Evolutionary conservation across 768 basidiomycete species (phyloP).

Genomic region (Roridomyces roridus): DNA sequence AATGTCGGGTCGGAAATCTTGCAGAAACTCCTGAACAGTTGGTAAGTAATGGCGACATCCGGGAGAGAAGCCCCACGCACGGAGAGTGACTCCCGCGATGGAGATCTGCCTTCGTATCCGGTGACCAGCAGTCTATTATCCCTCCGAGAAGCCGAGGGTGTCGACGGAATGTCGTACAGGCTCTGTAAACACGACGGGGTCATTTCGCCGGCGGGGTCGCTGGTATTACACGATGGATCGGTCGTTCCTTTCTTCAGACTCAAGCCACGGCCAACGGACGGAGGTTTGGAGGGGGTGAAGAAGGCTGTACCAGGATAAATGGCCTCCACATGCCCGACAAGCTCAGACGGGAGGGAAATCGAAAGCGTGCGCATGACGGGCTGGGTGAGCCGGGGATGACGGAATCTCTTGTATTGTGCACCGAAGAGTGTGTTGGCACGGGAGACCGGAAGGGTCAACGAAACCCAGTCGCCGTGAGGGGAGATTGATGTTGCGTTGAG

Average conservation of each 20-base stretch:
- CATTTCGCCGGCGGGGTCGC: conserved; percentile 2
- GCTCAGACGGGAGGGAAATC: conserved; percentile 10
- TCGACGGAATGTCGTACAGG: conserved; percentile 8
- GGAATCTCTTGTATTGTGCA: conserved; percentile 9
- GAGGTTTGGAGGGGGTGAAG: background rate
- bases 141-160: conserved; percentile 5
- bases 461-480: conserved; percentile 7
- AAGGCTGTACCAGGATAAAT: conserved; percentile 8
- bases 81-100: conserved; percentile 3
- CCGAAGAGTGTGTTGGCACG: conserved; percentile 15
- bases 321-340: conserved; percentile 4
- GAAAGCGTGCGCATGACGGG: conserved; percentile 2
- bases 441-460: conserved; percentile 12
- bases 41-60: background rate
- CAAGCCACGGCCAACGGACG: too few relatives aligned
- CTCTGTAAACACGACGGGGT: conserved; percentile 16
- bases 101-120: conserved; percentile 6
- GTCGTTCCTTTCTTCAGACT: conserved; percentile 7
- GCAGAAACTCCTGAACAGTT: conserved; percentile 2
- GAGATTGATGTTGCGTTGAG: conserved; percentile 9
- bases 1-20: conserved; percentile 10
- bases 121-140: conserved; percentile 10
- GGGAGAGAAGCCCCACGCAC: background rate
- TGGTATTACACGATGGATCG: conserved; percentile 9
- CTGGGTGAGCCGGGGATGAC: background rate